These are phyloP conservation scores for Paraphoma sp. DNA, from an alignment of 2,329 filamentous ascomycete genomes.

Conservation along the genomic window DNA sequence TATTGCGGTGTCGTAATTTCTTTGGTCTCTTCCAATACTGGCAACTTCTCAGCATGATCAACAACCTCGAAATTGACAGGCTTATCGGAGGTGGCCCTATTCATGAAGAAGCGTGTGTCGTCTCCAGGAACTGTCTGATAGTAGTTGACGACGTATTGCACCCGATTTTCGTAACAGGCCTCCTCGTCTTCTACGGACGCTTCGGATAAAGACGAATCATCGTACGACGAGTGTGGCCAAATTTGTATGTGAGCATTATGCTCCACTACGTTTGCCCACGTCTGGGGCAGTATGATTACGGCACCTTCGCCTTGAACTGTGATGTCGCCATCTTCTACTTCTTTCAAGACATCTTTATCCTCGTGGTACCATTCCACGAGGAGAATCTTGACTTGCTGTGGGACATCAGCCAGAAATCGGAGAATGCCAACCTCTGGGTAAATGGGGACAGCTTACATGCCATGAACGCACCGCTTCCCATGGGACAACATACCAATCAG, in stretches of 20 bases:
- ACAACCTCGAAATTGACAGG: not conserved
- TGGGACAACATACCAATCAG: not conserved
- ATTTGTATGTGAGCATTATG: not conserved
- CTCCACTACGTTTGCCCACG: not conserved
- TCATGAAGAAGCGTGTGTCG: not conserved
- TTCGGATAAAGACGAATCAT: too few species aligned
- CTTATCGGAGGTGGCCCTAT: not conserved
- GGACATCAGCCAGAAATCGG: not conserved
- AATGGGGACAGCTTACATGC: too few species aligned
- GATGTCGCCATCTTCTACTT: not conserved
- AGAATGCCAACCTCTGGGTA: too few species aligned
- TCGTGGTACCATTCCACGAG: not conserved
- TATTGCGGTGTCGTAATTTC: not conserved
- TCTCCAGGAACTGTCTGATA: not conserved
- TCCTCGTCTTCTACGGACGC: not conserved
- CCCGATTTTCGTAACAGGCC: not conserved
- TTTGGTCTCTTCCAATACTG: not conserved
- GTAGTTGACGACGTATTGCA: constrained; percentile 2
- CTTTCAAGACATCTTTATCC: not conserved
- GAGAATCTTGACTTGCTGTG: not conserved
- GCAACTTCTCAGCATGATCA: not conserved
- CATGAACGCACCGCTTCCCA: not conserved
- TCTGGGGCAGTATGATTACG: not conserved
- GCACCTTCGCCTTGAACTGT: not conserved
- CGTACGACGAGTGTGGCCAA: not conserved